Evolutionary conservation across 2,329 filamentous ascomycete species (phyloP), one percentile per base, ranked within the genome.

Genomic region (Huntiella savannae): DNA sequence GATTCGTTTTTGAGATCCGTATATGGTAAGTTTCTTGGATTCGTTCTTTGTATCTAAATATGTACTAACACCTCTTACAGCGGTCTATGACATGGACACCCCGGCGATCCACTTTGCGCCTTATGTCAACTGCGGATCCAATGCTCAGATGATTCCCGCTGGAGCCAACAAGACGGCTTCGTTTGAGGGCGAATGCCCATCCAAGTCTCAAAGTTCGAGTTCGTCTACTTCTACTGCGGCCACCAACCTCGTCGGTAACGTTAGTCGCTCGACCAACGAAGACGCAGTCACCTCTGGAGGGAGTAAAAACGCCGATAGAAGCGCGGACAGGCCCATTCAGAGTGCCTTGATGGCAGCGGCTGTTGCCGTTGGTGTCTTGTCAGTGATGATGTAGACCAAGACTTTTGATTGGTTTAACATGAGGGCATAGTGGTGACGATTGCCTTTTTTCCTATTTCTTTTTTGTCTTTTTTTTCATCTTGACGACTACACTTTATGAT

Each of bases 1-100:
- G 63, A 66, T 43, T 64, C 63, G 4, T 67, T 68, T 54, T 57
- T 68, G 28, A 59, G 65, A 7, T 59, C 63, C 16, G 62, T 63
- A 4, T 68, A 67, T 22, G 62, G 51, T 52, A 46, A 45, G 51
- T 37, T 33, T 19, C 13, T 38, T 15, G 37, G 38, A 6, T 19
- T 11, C 19, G 38, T 8, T 15, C 15, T 35, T 28, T 10, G 12
- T 11, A 17, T 4, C 13, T 13, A 36, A 36, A 36, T 12, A 19
- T 28, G 3, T 36, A 48, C 36, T 45, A 15, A 45, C 32, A 11
- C 10, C 10, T 43, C 32, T 35, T 34, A 36, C 33, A 52, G 51
- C 50, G 13, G 51, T 52, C 33, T 54, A 51, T 42, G 53, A 56
- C 49, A 52, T 54, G 46, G 53, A 54, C 34, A 55, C 51, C 5